phyloP scores from a whole-genome alignment of 108 stramenopile species.

The Epithemia pelagica region DNA sequence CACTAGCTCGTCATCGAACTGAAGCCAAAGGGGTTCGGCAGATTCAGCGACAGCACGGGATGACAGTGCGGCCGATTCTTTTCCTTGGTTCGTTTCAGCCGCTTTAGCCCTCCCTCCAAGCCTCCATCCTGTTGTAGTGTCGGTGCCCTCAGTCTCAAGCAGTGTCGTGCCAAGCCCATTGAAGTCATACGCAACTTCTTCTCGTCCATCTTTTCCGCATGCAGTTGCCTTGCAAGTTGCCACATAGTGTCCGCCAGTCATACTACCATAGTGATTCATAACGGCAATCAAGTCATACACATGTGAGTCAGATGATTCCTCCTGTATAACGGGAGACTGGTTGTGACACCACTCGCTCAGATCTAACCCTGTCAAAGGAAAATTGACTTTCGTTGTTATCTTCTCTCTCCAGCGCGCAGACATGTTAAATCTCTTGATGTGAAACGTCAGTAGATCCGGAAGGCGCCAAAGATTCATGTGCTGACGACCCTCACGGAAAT shows the following conservation, averaged over 20 bases:
- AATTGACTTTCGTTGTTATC: slow-evolving; percentile 88
- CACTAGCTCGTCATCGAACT: slow-evolving; percentile 94
- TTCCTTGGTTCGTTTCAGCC: slow-evolving; percentile 43
- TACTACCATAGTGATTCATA: slow-evolving; percentile 92
- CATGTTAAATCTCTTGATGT: slow-evolving; percentile 93
- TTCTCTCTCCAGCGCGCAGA: slow-evolving; percentile 90
- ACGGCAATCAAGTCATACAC: slow-evolving; percentile 91
- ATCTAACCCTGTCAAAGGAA: slow-evolving; percentile 87
- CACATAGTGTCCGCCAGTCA: slow-evolving; percentile 97
- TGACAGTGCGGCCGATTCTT: slow-evolving; percentile 28
- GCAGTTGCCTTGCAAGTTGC: slow-evolving; percentile 83
- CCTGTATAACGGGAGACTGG: slow-evolving; percentile 46
- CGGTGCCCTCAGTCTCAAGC: slow-evolving; percentile 30
- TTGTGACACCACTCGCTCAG: slow-evolving; percentile 74
- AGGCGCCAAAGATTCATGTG: slow-evolving; percentile 84
- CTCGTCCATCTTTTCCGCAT: slow-evolving; percentile 74
- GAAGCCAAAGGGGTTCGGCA: slow-evolving; percentile 85
- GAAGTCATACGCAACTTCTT: slow-evolving; percentile 80
- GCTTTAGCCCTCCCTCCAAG: slow-evolving; percentile 42
- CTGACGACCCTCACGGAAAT: slow-evolving; percentile 77
- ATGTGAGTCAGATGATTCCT: slow-evolving; percentile 30
- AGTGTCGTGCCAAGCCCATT: slow-evolving; percentile 43
- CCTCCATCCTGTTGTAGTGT: slow-evolving; percentile 54
- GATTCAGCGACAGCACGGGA: slow-evolving; percentile 52
- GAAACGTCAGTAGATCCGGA: slow-evolving; percentile 88